Evolutionary conservation across 1,139 yeast species (phyloP).

Genomic region (Suhomyces bokatorum): DNA sequence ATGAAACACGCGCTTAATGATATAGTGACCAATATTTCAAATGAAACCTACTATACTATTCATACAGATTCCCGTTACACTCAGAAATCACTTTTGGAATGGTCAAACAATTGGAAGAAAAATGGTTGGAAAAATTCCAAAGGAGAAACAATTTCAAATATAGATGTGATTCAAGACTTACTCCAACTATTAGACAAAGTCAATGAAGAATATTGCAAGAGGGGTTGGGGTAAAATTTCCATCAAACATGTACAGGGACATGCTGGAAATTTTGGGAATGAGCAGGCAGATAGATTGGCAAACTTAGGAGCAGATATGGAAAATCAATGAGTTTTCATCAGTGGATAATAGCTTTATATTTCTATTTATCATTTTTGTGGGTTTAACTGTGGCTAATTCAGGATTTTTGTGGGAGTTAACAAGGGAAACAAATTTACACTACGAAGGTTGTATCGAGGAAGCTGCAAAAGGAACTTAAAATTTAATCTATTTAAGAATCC

Average conservation of each 20-base stretch:
- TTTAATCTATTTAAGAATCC: too few relatives aligned
- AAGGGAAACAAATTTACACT: too few relatives aligned
- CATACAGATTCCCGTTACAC: slow-evolving; percentile 62
- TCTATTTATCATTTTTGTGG: too few relatives aligned
- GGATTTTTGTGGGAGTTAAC: too few relatives aligned
- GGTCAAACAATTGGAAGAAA: slow-evolving; percentile 54
- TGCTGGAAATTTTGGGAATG: slow-evolving; percentile 67
- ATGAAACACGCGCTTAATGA: slow-evolving; percentile 53
- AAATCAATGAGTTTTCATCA: neutral
- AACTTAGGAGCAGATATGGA: slow-evolving; percentile 53
- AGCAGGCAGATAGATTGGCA: slow-evolving; percentile 75
- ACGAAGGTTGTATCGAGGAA: too few relatives aligned
- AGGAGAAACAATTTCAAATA: slow-evolving; percentile 51
- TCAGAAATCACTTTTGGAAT: slow-evolving; percentile 45
- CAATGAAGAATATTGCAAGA: slow-evolving; percentile 23
- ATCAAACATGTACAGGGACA: slow-evolving; percentile 75
- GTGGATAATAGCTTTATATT: neutral
- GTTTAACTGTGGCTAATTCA: neutral
- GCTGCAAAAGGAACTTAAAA: too few relatives aligned
- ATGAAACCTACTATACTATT: slow-evolving; percentile 30
- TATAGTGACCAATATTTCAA: slow-evolving; percentile 28
- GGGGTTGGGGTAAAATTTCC: slow-evolving; percentile 36
- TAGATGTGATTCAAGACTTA: slow-evolving; percentile 45
- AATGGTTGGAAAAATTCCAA: slow-evolving; percentile 53
- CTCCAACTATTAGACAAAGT: slow-evolving; percentile 29